Evolutionary conservation across 1,139 yeast species (phyloP).

Genomic region (Chernovozyma aurita): DNA sequence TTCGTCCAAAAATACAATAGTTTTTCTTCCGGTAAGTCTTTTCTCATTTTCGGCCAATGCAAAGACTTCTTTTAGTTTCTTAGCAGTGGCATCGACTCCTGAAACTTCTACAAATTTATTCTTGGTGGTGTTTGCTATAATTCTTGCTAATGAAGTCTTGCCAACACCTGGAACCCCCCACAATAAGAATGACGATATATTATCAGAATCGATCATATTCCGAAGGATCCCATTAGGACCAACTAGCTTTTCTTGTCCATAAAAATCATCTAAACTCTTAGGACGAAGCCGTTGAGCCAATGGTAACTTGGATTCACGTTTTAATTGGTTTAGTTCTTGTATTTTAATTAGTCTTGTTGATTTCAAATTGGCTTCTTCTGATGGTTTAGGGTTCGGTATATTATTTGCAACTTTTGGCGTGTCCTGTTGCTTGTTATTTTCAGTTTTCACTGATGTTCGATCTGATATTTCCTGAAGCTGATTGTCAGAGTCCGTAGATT

Average conservation of each 20-base stretch:
- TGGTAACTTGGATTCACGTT: constrained; percentile 55
- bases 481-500: background rate
- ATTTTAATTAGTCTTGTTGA: constrained; percentile 10
- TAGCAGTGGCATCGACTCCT: constrained; percentile 75
- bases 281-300: constrained; percentile 88
- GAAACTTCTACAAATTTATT: constrained; percentile 73
- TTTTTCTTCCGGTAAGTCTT: constrained; percentile 60
- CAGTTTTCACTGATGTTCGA: constrained; percentile 5
- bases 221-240: constrained; percentile 71
- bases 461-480: background rate
- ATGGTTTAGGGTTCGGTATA: background rate
- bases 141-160: constrained; percentile 72
- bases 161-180: constrained; percentile 99
- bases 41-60: constrained; percentile 68
- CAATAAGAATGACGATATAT: constrained; percentile 76
- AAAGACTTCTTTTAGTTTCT: constrained; percentile 68
- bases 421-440: background rate
- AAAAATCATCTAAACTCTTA: constrained; percentile 62
- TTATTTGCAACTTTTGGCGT: background rate
- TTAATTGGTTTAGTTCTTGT: constrained; percentile 23
- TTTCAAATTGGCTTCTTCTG: constrained; percentile 7
- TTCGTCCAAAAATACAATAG: constrained; percentile 86
- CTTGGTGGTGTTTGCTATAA: constrained; percentile 51
- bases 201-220: constrained; percentile 58
- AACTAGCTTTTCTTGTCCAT: constrained; percentile 81